phyloP scores from a whole-genome alignment of 2,329 filamentous ascomycete species.

The Ophiostoma ulmi region DNA sequence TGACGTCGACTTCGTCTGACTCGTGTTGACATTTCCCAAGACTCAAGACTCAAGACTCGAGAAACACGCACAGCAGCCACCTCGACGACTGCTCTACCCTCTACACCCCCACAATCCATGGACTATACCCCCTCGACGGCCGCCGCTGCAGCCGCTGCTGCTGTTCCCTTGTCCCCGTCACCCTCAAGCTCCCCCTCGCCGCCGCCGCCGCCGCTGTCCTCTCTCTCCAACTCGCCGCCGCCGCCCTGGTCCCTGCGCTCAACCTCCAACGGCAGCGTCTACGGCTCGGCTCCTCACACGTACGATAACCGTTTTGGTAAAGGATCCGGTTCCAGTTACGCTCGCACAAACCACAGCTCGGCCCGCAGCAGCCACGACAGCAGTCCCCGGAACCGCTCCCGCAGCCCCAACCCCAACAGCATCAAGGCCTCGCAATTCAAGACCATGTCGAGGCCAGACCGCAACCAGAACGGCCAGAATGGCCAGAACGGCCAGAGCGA shows the following conservation, averaged over 20 bases:
- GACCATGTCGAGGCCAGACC: neutral
- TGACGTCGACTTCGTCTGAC: too few relatives aligned
- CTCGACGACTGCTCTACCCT: neutral
- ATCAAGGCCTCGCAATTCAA: slow-evolving; percentile 8
- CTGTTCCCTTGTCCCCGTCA: slow-evolving; percentile 5
- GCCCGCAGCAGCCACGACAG: neutral
- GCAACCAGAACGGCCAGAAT: neutral
- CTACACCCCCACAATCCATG: neutral
- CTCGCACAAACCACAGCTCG: neutral
- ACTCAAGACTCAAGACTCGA: too few relatives aligned
- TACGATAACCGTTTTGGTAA: neutral
- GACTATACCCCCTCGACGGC: slow-evolving; percentile 11
- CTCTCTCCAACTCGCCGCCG: slow-evolving; percentile 17
- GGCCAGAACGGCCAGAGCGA: neutral
- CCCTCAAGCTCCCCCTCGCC: slow-evolving; percentile 9
- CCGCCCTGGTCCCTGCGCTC: slow-evolving; percentile 18
- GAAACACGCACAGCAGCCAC: too few relatives aligned
- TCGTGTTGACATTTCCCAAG: too few relatives aligned
- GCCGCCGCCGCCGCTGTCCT: slow-evolving; percentile 12
- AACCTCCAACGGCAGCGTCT: slow-evolving; percentile 9
- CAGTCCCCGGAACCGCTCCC: slow-evolving; percentile 21
- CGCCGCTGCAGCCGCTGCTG: slow-evolving; percentile 11
- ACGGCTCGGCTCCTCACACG: neutral
- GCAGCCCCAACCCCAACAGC: neutral
- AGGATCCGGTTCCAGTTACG: neutral